Conservation (phyloP, 768 basidiomycete genomes). For the Hericium alpestre region DNA sequence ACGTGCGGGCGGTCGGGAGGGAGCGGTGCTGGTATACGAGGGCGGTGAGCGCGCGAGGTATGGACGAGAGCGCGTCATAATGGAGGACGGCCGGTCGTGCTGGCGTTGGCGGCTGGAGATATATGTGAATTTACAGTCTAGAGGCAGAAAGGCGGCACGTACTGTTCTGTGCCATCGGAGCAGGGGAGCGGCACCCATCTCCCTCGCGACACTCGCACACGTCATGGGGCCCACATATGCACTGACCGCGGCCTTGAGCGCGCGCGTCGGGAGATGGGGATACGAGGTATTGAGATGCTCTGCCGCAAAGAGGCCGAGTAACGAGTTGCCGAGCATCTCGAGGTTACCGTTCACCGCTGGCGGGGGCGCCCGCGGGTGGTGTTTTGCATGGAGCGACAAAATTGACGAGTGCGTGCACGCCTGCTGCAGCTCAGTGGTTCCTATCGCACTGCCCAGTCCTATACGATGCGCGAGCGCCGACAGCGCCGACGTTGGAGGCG, state of each 20-base stretch:
- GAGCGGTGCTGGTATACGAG: conserved; percentile 84
- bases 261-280: conserved; percentile 86
- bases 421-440: conserved; percentile 46
- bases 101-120: conserved; percentile 34
- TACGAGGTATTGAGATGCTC: conserved; percentile 75
- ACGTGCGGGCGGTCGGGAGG: conserved; percentile 74
- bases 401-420: conserved; percentile 77
- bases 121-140: background rate
- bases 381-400: conserved; percentile 40
- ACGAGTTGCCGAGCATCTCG: conserved; percentile 68
- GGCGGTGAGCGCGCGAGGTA: conserved; percentile 79
- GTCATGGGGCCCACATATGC: conserved; percentile 83
- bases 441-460: conserved; percentile 52
- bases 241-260: conserved; percentile 83
- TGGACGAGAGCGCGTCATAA: conserved; percentile 80
- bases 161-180: conserved; percentile 77
- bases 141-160: conserved; percentile 19
- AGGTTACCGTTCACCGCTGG: conserved; percentile 69
- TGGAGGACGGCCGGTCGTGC: conserved; percentile 48
- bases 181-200: conserved; percentile 70
- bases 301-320: conserved; percentile 83
- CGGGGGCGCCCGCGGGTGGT: conserved; percentile 42
- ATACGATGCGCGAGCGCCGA: conserved; percentile 69
- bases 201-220: conserved; percentile 75
- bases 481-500: conserved; percentile 61